Conservation (phyloP, 805 yeast genomes). For the Candida boleticola region DNA sequence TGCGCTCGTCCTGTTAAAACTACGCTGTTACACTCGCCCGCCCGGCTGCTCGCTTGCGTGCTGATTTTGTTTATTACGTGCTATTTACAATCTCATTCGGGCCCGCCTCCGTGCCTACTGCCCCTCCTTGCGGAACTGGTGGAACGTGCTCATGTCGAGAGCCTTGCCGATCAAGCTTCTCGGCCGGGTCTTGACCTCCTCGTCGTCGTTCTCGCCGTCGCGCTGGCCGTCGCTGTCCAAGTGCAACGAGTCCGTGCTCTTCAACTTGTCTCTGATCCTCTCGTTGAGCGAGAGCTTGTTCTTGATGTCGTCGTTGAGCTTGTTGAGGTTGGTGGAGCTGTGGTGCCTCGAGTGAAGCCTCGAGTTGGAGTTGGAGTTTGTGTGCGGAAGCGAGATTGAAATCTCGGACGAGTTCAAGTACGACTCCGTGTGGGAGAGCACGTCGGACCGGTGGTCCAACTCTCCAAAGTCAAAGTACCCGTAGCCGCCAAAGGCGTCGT, state of each 20-base stretch:
- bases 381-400: slow-evolving; percentile 3
- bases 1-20: too few species aligned
- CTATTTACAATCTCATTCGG: too few species aligned
- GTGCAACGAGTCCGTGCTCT: slow-evolving; percentile 15
- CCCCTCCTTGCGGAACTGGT: neutral
- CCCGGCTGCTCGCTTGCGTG: too few species aligned
- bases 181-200: neutral
- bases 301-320: slow-evolving; percentile 17
- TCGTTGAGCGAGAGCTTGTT: slow-evolving; percentile 35
- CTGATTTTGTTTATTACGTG: too few species aligned
- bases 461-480: slow-evolving; percentile 78
- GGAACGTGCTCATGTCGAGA: slow-evolving; percentile 8
- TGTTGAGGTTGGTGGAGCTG: slow-evolving; percentile 25
- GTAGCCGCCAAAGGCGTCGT: slow-evolving; percentile 69
- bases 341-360: slow-evolving; percentile 27
- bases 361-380: slow-evolving; percentile 18
- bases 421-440: slow-evolving; percentile 29
- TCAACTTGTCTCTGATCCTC: slow-evolving; percentile 34
- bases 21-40: too few species aligned
- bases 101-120: too few species aligned
- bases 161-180: slow-evolving; percentile 16
- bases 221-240: neutral
- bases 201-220: too few species aligned
- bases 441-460: slow-evolving; percentile 54
- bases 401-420: slow-evolving; percentile 21